phyloP scores from a whole-genome alignment of 176 grass and related monocot genomes.

The Zoysia pacifica region DNA sequence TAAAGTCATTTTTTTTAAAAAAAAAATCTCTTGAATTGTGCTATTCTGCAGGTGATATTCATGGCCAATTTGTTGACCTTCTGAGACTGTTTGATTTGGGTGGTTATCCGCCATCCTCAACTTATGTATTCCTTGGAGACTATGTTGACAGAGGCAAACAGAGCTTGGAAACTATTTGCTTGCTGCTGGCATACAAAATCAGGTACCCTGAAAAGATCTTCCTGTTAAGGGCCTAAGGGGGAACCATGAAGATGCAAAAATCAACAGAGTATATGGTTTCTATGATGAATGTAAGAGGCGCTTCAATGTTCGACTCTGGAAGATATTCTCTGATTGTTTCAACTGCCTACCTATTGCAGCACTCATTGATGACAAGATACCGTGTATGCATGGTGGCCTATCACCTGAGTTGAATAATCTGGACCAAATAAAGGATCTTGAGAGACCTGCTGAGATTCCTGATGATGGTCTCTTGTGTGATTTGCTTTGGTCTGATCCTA shows the following conservation, averaged over 20 bases:
- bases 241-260: conserved; percentile 75
- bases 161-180: conserved; percentile 58
- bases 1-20: too few relatives aligned
- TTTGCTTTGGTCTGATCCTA: conserved; percentile 62
- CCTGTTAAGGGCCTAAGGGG: conserved; percentile 43
- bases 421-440: conserved; percentile 56
- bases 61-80: conserved; percentile 65
- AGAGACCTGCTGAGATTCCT: conserved; percentile 54
- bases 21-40: too few relatives aligned
- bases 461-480: conserved; percentile 57
- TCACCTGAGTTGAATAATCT: conserved; percentile 50
- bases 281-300: conserved; percentile 76
- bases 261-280: conserved; percentile 74
- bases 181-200: conserved; percentile 58
- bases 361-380: conserved; percentile 54
- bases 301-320: conserved; percentile 65
- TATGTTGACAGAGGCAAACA: conserved; percentile 61
- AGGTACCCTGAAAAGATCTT: conserved; percentile 63
- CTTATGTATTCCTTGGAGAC: conserved; percentile 63
- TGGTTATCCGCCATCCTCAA: conserved; percentile 62
- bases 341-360: conserved; percentile 57
- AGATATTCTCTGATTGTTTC: conserved; percentile 65
- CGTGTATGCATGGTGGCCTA: conserved; percentile 58
- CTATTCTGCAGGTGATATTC: conserved; percentile 57
- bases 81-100: conserved; percentile 60